Percentiles rank a stretch among this genome's conserved stretches.
phyloP scores from a whole-genome alignment of 2,329 filamentous ascomycete genomes.

The Aspergillus quadrilineatus region DNA sequence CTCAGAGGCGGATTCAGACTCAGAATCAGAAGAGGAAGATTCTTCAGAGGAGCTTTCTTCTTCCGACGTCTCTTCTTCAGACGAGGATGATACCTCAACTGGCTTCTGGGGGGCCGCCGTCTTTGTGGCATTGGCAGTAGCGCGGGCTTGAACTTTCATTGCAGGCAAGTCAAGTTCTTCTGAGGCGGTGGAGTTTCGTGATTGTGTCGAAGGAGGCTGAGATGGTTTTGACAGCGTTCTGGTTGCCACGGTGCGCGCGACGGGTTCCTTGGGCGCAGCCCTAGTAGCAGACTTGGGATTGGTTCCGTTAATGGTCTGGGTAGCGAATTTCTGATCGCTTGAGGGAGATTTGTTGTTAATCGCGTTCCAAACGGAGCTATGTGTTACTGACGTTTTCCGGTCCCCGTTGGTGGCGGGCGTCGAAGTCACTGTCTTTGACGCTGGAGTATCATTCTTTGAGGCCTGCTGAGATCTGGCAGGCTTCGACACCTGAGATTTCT shows the following conservation, averaged over 20 bases:
- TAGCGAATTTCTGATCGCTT: background rate
- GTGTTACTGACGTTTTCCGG: background rate
- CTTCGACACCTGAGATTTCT: background rate
- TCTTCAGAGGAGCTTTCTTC: background rate
- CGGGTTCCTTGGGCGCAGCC: background rate
- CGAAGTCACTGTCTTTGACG: background rate
- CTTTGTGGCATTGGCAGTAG: background rate
- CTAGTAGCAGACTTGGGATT: conserved; percentile 2
- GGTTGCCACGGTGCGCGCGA: background rate
- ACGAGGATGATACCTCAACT: conserved; percentile 9
- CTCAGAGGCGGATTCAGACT: conserved; percentile 5
- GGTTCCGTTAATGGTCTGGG: background rate
- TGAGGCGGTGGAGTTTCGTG: conserved; percentile 8
- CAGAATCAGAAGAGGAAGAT: conserved; percentile 11
- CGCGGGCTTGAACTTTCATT: conserved; percentile 4
- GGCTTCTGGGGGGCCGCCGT: background rate
- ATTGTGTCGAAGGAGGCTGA: conserved; percentile 1
- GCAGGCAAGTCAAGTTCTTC: conserved; percentile 4
- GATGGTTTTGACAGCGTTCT: background rate
- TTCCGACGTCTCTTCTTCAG: conserved; percentile 1
- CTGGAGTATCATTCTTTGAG: background rate
- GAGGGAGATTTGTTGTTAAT: conserved; percentile 1
- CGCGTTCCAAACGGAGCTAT: conserved; percentile 4
- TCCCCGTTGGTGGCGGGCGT: background rate
- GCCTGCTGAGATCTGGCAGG: background rate